These are phyloP conservation scores for Pseudoscleropodium purum DNA, from an alignment of 225 moss, liverwort and hornwort species.

Conservation along the genomic window DNA sequence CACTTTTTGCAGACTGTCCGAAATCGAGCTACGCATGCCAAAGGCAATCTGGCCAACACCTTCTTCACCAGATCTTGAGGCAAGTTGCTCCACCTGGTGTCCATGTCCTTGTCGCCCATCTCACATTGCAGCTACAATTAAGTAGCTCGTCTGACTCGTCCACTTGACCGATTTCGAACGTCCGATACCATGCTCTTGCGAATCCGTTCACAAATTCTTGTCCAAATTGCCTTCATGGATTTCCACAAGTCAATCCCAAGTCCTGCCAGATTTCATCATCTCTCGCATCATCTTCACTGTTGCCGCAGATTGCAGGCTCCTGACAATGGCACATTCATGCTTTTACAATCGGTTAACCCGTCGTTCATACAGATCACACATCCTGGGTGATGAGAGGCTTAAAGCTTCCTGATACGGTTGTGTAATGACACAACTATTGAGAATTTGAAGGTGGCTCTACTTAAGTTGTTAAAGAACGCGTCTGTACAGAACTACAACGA, in stretches of 20 bases:
- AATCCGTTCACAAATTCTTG: background rate
- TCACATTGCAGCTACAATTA: background rate
- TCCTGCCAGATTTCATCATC: background rate
- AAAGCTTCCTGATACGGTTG: background rate
- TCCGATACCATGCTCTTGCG: background rate
- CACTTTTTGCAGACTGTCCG: conserved; percentile 45
- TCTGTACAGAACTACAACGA: background rate
- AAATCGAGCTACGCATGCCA: conserved; percentile 18
- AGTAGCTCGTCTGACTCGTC: background rate
- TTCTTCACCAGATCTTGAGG: conserved; percentile 40
- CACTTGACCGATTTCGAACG: background rate
- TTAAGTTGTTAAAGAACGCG: conserved; percentile 2
- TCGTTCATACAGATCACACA: background rate
- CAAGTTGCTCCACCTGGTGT: conserved; percentile 26
- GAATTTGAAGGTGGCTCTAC: background rate
- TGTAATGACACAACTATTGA: conserved; percentile 12
- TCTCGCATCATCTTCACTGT: background rate
- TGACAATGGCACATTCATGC: background rate
- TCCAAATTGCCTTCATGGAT: background rate
- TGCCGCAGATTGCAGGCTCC: background rate
- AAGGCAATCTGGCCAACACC: conserved; percentile 30
- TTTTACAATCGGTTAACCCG: background rate
- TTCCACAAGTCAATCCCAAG: background rate
- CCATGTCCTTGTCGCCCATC: conserved; percentile 14
- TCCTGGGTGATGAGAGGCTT: background rate